Conservation (phyloP, 2,329 filamentous ascomycete species). For the Tolypocladium ovalisporum region DNA sequence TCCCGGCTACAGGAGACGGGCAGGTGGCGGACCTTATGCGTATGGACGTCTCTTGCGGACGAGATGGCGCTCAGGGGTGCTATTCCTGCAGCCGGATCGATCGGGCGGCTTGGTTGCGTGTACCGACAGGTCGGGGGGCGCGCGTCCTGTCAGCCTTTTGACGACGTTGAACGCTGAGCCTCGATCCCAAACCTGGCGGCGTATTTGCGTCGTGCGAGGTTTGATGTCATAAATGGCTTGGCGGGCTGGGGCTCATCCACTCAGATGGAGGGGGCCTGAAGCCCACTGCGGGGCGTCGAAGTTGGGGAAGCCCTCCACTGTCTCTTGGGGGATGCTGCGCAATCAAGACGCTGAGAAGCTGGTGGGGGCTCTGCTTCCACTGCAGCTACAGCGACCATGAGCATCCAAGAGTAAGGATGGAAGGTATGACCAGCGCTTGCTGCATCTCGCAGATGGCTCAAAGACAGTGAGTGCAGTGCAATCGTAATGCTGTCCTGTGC, state of each 20-base stretch:
- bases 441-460: neutral
- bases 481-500: neutral
- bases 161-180: constrained; percentile 10
- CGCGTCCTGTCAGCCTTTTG: neutral
- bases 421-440: neutral
- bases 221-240: neutral
- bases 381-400: neutral
- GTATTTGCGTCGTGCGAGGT: neutral
- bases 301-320: neutral
- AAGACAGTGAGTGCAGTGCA: neutral
- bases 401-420: neutral
- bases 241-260: neutral
- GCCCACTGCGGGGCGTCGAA: neutral
- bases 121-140: neutral
- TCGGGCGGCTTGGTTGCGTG: neutral
- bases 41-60: neutral
- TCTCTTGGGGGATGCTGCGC: too few species aligned
- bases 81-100: neutral
- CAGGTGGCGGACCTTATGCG: neutral
- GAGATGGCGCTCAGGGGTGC: neutral
- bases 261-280: neutral
- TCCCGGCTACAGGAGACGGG: neutral
- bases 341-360: neutral
- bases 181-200: constrained; percentile 8
- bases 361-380: neutral